phyloP scores from a whole-genome alignment of 2,329 filamentous ascomycete genomes.

The Botryotinia narcissicola region DNA sequence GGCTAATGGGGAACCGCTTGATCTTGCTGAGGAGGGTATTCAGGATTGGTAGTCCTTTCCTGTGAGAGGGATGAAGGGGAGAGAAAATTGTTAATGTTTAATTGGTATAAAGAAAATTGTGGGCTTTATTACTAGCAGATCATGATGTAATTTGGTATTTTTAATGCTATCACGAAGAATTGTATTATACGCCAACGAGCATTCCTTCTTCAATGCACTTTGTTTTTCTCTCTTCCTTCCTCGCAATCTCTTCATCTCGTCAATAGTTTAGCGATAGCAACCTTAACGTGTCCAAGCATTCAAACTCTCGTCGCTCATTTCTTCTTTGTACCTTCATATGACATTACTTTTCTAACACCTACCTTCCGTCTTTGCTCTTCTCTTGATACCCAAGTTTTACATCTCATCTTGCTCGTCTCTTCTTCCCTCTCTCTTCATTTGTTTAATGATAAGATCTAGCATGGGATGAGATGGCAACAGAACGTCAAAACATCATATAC shows the following conservation, averaged over 20 bases:
- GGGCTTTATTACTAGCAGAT: background rate
- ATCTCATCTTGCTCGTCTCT: background rate
- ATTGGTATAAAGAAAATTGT: background rate
- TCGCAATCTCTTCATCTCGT: background rate
- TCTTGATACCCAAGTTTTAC: background rate
- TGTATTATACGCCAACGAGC: background rate
- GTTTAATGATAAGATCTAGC: background rate
- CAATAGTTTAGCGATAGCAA: background rate
- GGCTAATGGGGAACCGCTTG: conserved; percentile 34
- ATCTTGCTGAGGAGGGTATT: background rate
- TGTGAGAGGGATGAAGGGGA: no score
- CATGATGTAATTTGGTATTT: background rate
- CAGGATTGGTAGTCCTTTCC: conserved; percentile 8
- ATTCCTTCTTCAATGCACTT: background rate
- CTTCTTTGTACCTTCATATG: background rate
- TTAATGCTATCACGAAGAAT: background rate
- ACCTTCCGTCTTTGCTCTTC: background rate
- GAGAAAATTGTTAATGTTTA: background rate
- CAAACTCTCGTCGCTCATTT: background rate
- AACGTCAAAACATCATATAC: background rate
- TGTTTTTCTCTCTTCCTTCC: background rate
- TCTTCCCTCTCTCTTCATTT: background rate
- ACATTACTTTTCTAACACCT: background rate
- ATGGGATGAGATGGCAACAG: background rate
- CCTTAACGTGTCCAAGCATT: background rate